Percentiles rank a stretch among this genome's conserved stretches.
phyloP scores from a whole-genome alignment of 2,329 filamentous ascomycete species.

The Exophiala calicioides region DNA sequence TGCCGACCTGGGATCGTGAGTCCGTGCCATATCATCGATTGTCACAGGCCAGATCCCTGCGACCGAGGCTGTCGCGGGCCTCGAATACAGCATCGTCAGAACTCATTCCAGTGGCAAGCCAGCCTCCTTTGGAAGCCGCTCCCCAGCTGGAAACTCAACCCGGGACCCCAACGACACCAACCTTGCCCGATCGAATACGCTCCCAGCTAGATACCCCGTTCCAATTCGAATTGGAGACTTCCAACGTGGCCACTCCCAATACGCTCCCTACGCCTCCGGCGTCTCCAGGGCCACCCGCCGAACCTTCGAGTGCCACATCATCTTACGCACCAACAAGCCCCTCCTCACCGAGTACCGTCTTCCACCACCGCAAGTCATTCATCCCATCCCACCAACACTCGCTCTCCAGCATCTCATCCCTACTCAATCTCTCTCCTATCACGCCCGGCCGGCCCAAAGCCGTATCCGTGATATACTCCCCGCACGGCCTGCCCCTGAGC shows the following conservation, averaged over 20 bases:
- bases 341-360: conserved; percentile 24
- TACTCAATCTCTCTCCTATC: conserved; percentile 17
- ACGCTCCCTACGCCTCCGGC: conserved; percentile 26
- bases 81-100: conserved; percentile 27
- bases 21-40: not conserved
- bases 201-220: conserved; percentile 20
- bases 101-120: conserved; percentile 10
- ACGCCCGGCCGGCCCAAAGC: conserved; percentile 34
- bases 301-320: not conserved
- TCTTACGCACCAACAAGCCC: conserved; percentile 15
- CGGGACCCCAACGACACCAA: no score
- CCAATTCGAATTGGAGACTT: conserved; percentile 18
- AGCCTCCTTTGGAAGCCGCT: conserved; percentile 7
- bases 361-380: conserved; percentile 14
- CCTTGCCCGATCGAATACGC: no score
- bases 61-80: conserved; percentile 22
- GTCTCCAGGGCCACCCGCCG: conserved; percentile 9
- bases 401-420: conserved; percentile 25
- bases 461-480: conserved; percentile 56
- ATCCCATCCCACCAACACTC: conserved; percentile 17
- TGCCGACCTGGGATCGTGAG: conserved; percentile 1
- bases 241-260: conserved; percentile 1
- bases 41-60: conserved; percentile 12
- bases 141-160: conserved; percentile 3
- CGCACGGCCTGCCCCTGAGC: conserved; percentile 52